A percentile compares a stretch with the other conserved stretches of the same genome.
phyloP scores from a whole-genome alignment of 768 basidiomycete genomes.

The Boletus subparvulus region DNA sequence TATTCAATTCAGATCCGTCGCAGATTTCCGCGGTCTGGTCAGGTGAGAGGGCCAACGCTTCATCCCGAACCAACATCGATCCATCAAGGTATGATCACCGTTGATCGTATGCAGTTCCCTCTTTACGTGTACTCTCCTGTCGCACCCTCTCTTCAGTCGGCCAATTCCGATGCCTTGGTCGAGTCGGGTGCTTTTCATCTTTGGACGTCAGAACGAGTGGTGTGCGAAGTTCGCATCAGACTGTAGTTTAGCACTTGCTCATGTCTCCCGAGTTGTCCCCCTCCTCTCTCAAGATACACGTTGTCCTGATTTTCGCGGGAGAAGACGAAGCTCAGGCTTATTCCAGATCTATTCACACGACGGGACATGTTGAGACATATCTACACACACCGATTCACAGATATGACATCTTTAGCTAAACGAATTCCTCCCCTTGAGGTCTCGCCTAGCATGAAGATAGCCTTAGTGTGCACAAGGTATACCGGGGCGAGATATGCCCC shows the following conservation, averaged over 20 bases:
- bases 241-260: neutral
- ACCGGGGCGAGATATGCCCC: neutral
- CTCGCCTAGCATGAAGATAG: conserved; percentile 7
- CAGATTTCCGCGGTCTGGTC: conserved; percentile 1
- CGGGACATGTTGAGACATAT: conserved; percentile 4
- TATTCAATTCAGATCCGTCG: conserved; percentile 5
- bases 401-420: conserved; percentile 12
- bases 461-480: neutral
- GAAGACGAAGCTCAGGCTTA: conserved; percentile 13
- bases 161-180: neutral
- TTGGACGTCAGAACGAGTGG: neutral
- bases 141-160: neutral
- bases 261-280: neutral
- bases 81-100: neutral
- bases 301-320: conserved; percentile 27
- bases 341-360: conserved; percentile 22
- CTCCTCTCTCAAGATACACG: conserved; percentile 3
- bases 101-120: neutral
- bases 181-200: neutral
- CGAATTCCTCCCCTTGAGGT: neutral
- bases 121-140: conserved; percentile 1
- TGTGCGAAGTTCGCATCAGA: neutral
- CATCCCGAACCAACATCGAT: neutral
- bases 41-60: neutral
- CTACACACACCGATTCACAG: conserved; percentile 4